Evolutionary conservation across 495 filamentous ascomycete species (phyloP), one percentile per base, ranked within the genome.

Genomic region (Platismatia glauca): DNA sequence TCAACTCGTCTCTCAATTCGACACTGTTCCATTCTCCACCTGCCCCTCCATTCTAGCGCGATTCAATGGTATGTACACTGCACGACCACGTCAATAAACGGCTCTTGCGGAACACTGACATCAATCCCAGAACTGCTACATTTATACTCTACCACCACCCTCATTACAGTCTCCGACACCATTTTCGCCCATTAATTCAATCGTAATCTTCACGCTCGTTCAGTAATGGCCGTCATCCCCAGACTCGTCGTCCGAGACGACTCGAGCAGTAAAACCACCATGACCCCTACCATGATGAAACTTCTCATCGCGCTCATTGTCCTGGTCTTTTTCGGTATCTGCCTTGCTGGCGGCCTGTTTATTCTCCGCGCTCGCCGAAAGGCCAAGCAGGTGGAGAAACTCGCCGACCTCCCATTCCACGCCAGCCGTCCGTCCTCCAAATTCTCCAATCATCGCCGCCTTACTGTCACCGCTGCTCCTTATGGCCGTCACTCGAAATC

Each of bases 271-370:
- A 73, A 74, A 61, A 74, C 75, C 13, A 46, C 67, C 70, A 78
- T 72, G 72, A 78, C 79, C 20, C 75, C 76, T 22, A 78, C 83
- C 24, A 83, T 87, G 72, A 76, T 89, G 71, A 84, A 88, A 68
- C 83, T 94, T 41, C 76, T 93, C 66, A 90, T 96, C 68, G 81
- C 84, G 37, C 85, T 97, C 20, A 76, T 97, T 60, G 84, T 87
- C 64, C 78, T 98, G 35, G 72, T 91, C 66, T 79, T 91, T 64
- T 70, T 90, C 67, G 84, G 78, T 53, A 77, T 95, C 58, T 60
- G 60, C 55, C 58, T 68, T 34, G 38, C 55, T 20, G 66, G 63
- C 35, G 24, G 60, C 31, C 84, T 97, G 41, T 75, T 90, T 46
- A 67, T 90, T 64, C 74, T 98, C 62, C 87, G 88, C 71, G 82